phyloP scores from a whole-genome alignment of 2,329 filamentous ascomycete species.

The Diaporthe ilicicola region DNA sequence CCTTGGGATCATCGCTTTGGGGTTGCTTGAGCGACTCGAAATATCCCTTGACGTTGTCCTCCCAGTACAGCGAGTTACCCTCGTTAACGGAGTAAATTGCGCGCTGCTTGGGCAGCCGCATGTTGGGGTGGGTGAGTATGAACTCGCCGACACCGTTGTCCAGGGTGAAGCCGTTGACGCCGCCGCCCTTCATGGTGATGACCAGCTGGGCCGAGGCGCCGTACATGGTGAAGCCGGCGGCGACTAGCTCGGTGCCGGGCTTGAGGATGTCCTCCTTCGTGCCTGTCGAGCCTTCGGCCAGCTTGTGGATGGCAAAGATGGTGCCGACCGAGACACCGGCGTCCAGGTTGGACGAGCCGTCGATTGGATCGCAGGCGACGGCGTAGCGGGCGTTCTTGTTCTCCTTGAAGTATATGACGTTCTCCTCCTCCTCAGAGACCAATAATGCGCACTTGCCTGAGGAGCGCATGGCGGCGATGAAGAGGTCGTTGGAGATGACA shows the following conservation, averaged over 20 bases:
- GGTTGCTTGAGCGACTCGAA: conserved; percentile 89
- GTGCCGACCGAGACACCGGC: conserved; percentile 97
- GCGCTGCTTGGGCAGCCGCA: conserved; percentile 82
- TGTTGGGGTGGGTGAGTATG: conserved; percentile 95
- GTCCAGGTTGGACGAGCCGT: conserved; percentile 96
- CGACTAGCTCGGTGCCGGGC: conserved; percentile 90
- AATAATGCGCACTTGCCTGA: conserved; percentile 90
- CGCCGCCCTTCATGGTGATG: conserved; percentile 92
- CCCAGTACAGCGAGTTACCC: conserved; percentile 97
- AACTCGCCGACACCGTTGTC: conserved; percentile 98
- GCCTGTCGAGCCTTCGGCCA: conserved; percentile 77
- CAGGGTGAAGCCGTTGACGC: conserved; percentile 96
- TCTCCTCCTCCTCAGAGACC: conserved; percentile 98
- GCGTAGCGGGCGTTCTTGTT: conserved; percentile 82
- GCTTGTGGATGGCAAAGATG: conserved; percentile 94
- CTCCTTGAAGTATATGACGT: conserved; percentile 86
- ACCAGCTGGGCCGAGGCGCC: conserved; percentile 96
- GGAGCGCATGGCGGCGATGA: conserved; percentile 93
- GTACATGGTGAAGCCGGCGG: conserved; percentile 99
- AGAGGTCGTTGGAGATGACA: conserved; percentile 98
- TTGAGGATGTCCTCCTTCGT: conserved; percentile 86
- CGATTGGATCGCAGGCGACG: conserved; percentile 96
- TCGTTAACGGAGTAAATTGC: conserved; percentile 98
- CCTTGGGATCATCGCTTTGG: conserved; percentile 72
- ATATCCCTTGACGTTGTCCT: conserved; percentile 85